These are phyloP conservation scores for Fragosphaeria purpurea DNA, from an alignment of 2,329 filamentous ascomycete genomes.

Conservation along the genomic window DNA sequence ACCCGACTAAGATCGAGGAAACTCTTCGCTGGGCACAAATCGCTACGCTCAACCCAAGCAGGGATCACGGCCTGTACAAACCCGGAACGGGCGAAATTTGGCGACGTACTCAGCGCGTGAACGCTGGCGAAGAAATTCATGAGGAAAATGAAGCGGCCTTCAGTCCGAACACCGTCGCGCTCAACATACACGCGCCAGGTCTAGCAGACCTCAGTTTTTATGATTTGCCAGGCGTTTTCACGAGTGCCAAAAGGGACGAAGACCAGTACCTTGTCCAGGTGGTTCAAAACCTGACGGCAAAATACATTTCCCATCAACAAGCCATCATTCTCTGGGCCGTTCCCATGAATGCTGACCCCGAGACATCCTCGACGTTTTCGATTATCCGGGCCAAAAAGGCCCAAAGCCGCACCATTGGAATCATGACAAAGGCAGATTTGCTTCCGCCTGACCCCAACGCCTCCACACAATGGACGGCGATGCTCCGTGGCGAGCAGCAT, in stretches of 20 bases:
- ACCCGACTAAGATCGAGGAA: conserved; percentile 54
- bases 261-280: conserved; percentile 62
- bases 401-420: conserved; percentile 53
- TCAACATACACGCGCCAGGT: conserved; percentile 63
- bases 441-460: conserved; percentile 42
- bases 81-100: conserved; percentile 26
- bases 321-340: conserved; percentile 70
- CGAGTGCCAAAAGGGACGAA: conserved; percentile 51
- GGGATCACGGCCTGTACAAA: conserved; percentile 41
- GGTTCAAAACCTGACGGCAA: conserved; percentile 58
- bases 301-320: conserved; percentile 59
- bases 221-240: conserved; percentile 76
- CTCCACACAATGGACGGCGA: conserved; percentile 46
- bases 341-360: conserved; percentile 68
- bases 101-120: conserved; percentile 3
- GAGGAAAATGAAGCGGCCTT: conserved; percentile 51
- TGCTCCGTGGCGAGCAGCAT: conserved; percentile 54
- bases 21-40: conserved; percentile 66
- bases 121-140: conserved; percentile 15
- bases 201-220: conserved; percentile 72
- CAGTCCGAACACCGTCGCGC: conserved; percentile 68
- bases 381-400: conserved; percentile 51
- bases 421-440: conserved; percentile 78
- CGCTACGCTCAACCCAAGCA: conserved; percentile 61
- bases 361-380: conserved; percentile 61